These are phyloP conservation scores for Oryza longistaminata DNA, from an alignment of 176 grass and related monocot species.

Conservation along the genomic window DNA sequence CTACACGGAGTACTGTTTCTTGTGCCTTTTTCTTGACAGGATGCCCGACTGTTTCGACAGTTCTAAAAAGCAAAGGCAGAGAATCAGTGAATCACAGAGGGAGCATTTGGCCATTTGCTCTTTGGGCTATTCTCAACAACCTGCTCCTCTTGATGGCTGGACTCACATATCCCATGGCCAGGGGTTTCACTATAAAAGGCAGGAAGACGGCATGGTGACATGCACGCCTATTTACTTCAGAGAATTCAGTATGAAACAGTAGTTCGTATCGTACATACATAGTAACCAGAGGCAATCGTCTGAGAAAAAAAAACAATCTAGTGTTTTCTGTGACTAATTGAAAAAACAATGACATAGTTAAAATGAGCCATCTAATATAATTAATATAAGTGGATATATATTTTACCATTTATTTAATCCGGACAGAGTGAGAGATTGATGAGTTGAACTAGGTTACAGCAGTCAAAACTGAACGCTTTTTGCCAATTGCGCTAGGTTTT, in stretches of 20 bases:
- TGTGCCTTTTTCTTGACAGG: not conserved
- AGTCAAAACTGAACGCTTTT: too few relatives aligned
- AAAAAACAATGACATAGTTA: too few relatives aligned
- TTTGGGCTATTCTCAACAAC: not conserved
- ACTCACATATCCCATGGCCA: not conserved
- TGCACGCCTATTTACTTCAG: not conserved
- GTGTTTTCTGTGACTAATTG: too few relatives aligned
- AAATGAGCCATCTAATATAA: too few relatives aligned
- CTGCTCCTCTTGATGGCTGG: not conserved
- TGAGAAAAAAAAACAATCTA: too few relatives aligned
- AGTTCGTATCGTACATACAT: not conserved
- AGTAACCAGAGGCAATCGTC: not conserved
- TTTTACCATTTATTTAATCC: too few relatives aligned
- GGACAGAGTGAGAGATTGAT: too few relatives aligned
- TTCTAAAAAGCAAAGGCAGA: not conserved
- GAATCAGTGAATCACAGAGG: not conserved
- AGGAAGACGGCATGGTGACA: not conserved
- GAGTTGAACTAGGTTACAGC: too few relatives aligned
- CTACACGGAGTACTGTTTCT: not conserved
- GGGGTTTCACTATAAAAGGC: not conserved
- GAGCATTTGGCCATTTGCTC: not conserved
- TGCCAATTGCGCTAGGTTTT: too few relatives aligned
- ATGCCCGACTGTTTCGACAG: not conserved
- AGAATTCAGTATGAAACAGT: not conserved
- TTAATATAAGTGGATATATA: too few relatives aligned